Evolutionary conservation across 192 early-diverging fungal species (phyloP), one percentile per base, ranked within the genome.

Genomic region (Coemansia sp.): DNA sequence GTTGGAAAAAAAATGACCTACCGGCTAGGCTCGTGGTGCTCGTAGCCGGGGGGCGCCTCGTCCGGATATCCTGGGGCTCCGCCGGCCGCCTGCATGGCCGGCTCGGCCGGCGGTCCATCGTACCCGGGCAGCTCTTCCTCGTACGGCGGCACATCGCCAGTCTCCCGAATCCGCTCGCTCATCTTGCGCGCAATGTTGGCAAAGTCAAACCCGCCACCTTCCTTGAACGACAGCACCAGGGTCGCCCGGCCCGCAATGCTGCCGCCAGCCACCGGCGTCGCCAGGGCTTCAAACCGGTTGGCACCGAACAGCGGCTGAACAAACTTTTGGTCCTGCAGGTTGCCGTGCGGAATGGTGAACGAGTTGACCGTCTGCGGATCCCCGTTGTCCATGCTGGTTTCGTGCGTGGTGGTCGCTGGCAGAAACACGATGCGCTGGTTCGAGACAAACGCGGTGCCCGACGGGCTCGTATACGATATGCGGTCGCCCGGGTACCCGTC

Each of bases 131-230:
- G 50, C 34, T 55, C 56, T 34, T 75, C 72, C 20, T 75, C 72
- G n/a, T 64, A 38, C 12, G 52, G 51, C 30, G 72, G 72, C 11
- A 58, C 50, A 25, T 55, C 58, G 21, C 72, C 72, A 3, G 53
- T 75, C 31, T 68, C 65, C 28, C 38, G 41, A 7, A 60, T 68
- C 15, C 65, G 41, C 32, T 75, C 65, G 20, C 43, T 42, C 42
- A 75, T 61, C 43, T 75, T 64, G 9, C 64, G 51, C 11, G 65
- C 72, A 35, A 61, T 61, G 2, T 52, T 54, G 6, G 55, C 61
- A 61, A 75, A 75, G 31, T 75, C 72, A 54, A 64, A 75, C 10
- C 72, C 64, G 9, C 72, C 72, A 17, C 72, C 72, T 34, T 75
- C 72, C 53, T 67, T 68, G 22, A 75, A 75, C 35, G 56, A 32